phyloP scores from a whole-genome alignment of 495 filamentous ascomycete species.

The Aspergillus baeticus region DNA sequence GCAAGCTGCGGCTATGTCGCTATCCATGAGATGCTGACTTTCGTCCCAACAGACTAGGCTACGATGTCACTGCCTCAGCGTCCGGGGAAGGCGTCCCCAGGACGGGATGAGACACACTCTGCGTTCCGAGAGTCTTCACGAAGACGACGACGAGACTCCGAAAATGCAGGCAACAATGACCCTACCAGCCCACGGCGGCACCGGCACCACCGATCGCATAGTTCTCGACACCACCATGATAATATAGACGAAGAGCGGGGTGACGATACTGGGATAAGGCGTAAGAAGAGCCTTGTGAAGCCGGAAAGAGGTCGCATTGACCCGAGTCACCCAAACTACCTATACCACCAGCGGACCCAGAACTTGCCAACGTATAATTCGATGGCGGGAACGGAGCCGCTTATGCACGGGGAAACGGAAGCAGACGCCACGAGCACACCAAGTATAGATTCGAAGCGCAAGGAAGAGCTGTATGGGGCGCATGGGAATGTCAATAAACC shows the following conservation, averaged over 20 bases:
- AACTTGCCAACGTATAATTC: slow-evolving; percentile 87
- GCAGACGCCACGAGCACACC: slow-evolving; percentile 54
- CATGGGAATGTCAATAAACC: slow-evolving; percentile 47
- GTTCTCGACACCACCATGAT: slow-evolving; percentile 31
- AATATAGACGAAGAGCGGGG: slow-evolving; percentile 42
- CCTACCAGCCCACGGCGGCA: slow-evolving; percentile 34
- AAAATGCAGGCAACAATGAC: slow-evolving; percentile 57
- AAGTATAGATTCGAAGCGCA: slow-evolving; percentile 52
- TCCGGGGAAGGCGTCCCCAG: slow-evolving; percentile 57
- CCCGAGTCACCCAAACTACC: slow-evolving; percentile 84
- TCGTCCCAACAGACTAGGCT: background rate
- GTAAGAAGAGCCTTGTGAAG: slow-evolving; percentile 82
- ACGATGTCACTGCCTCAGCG: slow-evolving; percentile 68
- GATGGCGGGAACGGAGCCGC: slow-evolving; percentile 85
- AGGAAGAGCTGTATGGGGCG: slow-evolving; percentile 35
- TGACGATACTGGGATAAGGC: slow-evolving; percentile 36
- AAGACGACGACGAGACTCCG: slow-evolving; percentile 66
- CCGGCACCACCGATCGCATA: slow-evolving; percentile 36
- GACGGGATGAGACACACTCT: slow-evolving; percentile 53
- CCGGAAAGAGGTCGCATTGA: slow-evolving; percentile 85
- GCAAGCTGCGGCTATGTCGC: background rate
- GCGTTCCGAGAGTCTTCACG: slow-evolving; percentile 70
- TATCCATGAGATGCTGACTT: background rate
- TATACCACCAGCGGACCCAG: slow-evolving; percentile 77
- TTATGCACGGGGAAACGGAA: slow-evolving; percentile 68